Evolutionary conservation across 2,329 filamentous ascomycete species (phyloP).

Genomic region (Neofusicoccum sp.): DNA sequence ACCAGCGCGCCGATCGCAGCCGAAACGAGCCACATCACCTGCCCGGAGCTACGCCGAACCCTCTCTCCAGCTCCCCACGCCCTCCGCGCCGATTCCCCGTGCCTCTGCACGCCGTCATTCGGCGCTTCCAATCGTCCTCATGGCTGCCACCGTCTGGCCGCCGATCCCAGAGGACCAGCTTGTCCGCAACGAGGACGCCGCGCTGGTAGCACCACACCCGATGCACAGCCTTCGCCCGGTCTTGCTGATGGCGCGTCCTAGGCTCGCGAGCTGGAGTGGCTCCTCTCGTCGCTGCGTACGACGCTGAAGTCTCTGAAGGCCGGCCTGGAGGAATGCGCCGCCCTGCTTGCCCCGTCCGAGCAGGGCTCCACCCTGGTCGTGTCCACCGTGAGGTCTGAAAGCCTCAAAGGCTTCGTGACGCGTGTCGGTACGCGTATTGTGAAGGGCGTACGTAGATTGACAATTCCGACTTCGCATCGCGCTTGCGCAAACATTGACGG

Average conservation of each 20-base stretch:
- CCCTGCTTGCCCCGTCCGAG: constrained; percentile 80
- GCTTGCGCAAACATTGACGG: not conserved
- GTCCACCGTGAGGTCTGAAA: constrained; percentile 83
- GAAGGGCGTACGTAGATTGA: constrained; percentile 69
- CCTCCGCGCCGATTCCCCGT: not conserved
- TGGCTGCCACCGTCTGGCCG: constrained; percentile 66
- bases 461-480: constrained; percentile 1
- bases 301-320: constrained; percentile 64
- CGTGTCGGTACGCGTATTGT: constrained; percentile 88
- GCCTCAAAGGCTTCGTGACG: constrained; percentile 89
- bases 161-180: constrained; percentile 56
- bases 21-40: constrained; percentile 18
- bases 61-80: not conserved
- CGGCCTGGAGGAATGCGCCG: constrained; percentile 86
- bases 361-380: constrained; percentile 87
- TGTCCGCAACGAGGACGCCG: constrained; percentile 54
- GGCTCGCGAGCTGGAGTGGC: constrained; percentile 65
- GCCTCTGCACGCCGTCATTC: not conserved
- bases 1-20: constrained; percentile 5
- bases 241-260: constrained; percentile 29
- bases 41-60: not conserved
- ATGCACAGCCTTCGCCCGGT: not conserved
- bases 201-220: constrained; percentile 45
- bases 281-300: constrained; percentile 62
- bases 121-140: constrained; percentile 30